Conservation (phyloP, 495 filamentous ascomycete species). For the Bacidia gigantensis region DNA sequence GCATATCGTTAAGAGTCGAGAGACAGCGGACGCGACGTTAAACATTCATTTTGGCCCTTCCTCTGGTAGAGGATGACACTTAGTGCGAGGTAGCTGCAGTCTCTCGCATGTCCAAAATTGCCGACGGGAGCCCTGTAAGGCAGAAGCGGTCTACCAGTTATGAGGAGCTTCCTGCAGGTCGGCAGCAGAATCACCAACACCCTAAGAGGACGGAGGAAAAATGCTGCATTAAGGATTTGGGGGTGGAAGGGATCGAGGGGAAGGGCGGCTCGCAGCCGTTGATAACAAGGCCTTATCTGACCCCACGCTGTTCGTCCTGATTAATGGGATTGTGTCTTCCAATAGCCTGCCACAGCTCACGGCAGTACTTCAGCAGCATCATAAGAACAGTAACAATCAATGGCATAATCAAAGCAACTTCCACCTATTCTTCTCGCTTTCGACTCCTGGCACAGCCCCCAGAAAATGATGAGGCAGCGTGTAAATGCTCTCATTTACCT, state of each 20-base stretch:
- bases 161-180: not conserved
- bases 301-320: not conserved
- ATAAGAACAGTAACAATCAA: too few relatives aligned
- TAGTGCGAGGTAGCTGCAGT: not conserved
- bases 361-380: not conserved
- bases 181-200: not conserved
- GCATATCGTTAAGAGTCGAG: not conserved
- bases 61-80: not conserved
- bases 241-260: not conserved
- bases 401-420: too few relatives aligned
- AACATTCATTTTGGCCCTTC: not conserved
- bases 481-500: not conserved
- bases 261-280: not conserved
- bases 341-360: too few relatives aligned
- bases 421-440: not conserved
- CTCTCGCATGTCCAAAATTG: not conserved
- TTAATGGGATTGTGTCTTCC: too few relatives aligned
- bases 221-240: not conserved
- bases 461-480: too few relatives aligned
- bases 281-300: not conserved
- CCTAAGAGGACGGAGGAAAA: too few relatives aligned
- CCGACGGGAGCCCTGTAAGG: not conserved
- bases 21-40: not conserved
- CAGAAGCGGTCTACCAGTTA: not conserved
- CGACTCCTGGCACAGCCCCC: not conserved